These are phyloP conservation scores for Metschnikowia baotianmanensis DNA, from an alignment of 805 yeast genomes.

Conservation along the genomic window DNA sequence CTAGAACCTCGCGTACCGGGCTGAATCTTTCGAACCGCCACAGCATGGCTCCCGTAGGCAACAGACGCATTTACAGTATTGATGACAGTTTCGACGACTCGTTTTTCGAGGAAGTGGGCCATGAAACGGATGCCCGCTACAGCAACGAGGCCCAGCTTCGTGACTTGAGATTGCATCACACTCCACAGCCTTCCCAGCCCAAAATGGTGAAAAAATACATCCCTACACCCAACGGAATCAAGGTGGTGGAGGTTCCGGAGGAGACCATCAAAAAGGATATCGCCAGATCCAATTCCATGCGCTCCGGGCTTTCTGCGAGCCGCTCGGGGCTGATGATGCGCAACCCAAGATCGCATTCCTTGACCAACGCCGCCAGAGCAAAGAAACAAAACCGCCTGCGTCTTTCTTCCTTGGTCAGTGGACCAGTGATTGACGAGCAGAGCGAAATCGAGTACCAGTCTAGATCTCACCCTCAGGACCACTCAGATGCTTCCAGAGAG, in stretches of 20 bases:
- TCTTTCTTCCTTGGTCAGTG: conserved; percentile 14
- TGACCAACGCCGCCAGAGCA: conserved; percentile 15
- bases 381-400: conserved; percentile 13
- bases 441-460: conserved; percentile 20
- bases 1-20: conserved; percentile 10
- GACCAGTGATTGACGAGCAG: conserved; percentile 18
- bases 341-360: conserved; percentile 25
- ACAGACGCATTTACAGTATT: conserved; percentile 17
- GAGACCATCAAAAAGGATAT: conserved; percentile 38
- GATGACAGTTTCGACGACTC: conserved; percentile 36
- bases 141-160: conserved; percentile 33
- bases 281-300: conserved; percentile 39
- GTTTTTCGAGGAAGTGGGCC: conserved; percentile 28
- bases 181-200: conserved; percentile 15
- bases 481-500: conserved; percentile 22
- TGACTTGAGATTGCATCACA: conserved; percentile 33
- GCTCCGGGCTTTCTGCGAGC: conserved; percentile 28
- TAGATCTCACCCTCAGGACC: neutral
- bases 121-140: conserved; percentile 20
- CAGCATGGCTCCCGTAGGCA: conserved; percentile 2
- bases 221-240: conserved; percentile 71
- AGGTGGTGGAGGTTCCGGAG: conserved; percentile 66
- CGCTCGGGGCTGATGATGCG: conserved; percentile 22
- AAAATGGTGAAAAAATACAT: conserved; percentile 65
- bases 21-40: conserved; percentile 11